Conservation (phyloP, 164 flowering plant species). For the Amborella trichopoda region DNA sequence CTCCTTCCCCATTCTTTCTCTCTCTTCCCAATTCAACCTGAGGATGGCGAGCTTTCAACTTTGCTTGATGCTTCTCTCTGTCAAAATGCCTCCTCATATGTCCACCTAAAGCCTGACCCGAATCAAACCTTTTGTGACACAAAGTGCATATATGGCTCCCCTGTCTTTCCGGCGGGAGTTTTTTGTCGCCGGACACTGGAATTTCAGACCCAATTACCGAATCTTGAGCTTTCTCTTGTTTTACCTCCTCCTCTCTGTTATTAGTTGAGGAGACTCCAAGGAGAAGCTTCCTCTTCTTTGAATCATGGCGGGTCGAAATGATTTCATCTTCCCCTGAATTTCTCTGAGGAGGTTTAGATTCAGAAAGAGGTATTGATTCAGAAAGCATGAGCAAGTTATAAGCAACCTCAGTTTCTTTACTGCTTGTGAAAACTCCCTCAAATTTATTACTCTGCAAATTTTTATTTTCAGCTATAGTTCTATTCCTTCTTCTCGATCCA, state of each 20-base stretch:
- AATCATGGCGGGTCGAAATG: background rate
- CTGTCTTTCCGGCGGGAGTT: background rate
- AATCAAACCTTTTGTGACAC: constrained; percentile 1
- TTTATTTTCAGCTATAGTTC: too few species aligned
- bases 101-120: constrained; percentile 2
- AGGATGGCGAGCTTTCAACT: background rate
- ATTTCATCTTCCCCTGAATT: background rate
- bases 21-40: too few species aligned
- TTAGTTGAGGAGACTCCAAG: background rate
- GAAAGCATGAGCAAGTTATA: too few species aligned
- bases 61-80: constrained; percentile 3
- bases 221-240: constrained; percentile 35
- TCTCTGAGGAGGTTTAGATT: too few species aligned
- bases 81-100: constrained; percentile 1
- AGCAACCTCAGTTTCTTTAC: too few species aligned
- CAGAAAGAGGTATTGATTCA: too few species aligned
- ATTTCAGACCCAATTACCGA: too few species aligned
- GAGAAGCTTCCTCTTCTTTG: background rate
- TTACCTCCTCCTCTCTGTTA: constrained; percentile 15
- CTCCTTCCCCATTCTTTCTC: background rate
- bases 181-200: constrained; percentile 29
- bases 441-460: too few species aligned
- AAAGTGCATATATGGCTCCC: background rate
- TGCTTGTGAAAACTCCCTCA: too few species aligned
- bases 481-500: too few species aligned